These are phyloP conservation scores for Isoetes taiwanensis DNA, from an alignment of 75 land plant species.

Conservation along the genomic window DNA sequence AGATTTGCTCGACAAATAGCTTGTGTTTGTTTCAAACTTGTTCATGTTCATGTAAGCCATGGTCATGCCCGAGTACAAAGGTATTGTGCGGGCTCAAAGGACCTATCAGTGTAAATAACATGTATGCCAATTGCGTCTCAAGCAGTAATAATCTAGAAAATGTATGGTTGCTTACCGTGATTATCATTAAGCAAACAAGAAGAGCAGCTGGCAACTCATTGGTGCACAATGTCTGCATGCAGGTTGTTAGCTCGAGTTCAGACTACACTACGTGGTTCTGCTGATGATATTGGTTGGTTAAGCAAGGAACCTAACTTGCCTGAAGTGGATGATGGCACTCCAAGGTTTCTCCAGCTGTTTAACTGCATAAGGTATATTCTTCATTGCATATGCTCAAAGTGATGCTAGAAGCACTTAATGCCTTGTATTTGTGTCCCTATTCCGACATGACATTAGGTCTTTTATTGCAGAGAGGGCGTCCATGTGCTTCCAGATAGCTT, in stretches of 20 bases:
- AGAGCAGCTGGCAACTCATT: too few species aligned
- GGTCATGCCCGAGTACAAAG: neutral
- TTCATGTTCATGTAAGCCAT: too few species aligned
- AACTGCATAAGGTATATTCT: constrained; percentile 43
- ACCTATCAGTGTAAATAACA: neutral
- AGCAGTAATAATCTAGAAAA: neutral
- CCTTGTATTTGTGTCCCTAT: neutral
- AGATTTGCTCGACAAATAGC: too few species aligned
- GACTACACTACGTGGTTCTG: constrained; percentile 82
- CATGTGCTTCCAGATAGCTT: constrained; percentile 72
- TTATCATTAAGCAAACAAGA: too few species aligned
- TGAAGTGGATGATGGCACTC: constrained; percentile 80
- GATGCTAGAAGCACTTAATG: neutral
- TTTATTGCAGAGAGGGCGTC: constrained; percentile 42
- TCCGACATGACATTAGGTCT: neutral
- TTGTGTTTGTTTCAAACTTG: too few species aligned
- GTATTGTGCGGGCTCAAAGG: neutral
- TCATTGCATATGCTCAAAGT: neutral
- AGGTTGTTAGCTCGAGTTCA: constrained; percentile 64
- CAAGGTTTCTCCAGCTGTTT: constrained; percentile 55
- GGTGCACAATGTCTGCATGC: too few species aligned
- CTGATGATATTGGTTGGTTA: constrained; percentile 95
- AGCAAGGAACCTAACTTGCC: constrained; percentile 46
- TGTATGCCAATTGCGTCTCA: neutral
- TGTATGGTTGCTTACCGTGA: neutral